Evolutionary conservation across 768 basidiomycete species (phyloP).

Genomic region (Podaxis rugospora): DNA sequence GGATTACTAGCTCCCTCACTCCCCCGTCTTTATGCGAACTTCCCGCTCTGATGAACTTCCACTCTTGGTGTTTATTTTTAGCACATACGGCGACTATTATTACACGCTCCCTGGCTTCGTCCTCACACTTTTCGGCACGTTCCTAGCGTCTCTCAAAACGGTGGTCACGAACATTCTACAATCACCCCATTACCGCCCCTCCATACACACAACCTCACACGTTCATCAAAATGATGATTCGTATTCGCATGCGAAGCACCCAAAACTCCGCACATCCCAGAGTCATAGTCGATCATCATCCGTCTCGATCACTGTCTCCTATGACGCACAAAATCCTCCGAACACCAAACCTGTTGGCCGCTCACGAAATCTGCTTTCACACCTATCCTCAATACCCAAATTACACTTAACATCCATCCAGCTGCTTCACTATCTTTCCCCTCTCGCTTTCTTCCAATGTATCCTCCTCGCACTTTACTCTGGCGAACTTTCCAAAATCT

Average conservation of each 20-base stretch:
- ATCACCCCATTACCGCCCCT: background rate
- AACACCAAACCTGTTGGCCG: background rate
- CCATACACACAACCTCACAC: constrained; percentile 1
- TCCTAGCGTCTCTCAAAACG: constrained; percentile 92
- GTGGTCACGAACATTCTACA: constrained; percentile 81
- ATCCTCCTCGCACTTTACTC: constrained; percentile 68
- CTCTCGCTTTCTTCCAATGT: constrained; percentile 88
- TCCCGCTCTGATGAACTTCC: background rate
- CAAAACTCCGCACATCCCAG: background rate
- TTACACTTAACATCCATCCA: constrained; percentile 61
- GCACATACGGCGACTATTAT: constrained; percentile 94
- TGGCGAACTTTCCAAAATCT: constrained; percentile 62
- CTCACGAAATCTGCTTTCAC: background rate
- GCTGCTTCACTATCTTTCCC: constrained; percentile 85
- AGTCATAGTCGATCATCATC: background rate
- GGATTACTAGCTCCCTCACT: background rate
- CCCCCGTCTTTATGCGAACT: background rate
- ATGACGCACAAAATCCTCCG: background rate
- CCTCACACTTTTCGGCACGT: constrained; percentile 85
- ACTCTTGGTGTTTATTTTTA: constrained; percentile 22
- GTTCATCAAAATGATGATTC: background rate
- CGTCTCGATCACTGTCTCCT: constrained; percentile 7
- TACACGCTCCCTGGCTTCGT: constrained; percentile 82
- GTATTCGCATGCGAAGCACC: background rate
- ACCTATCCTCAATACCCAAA: constrained; percentile 21